These are phyloP conservation scores for Trebouxia gelatinosa DNA, from an alignment of 163 green algal genomes.

Conservation along the genomic window DNA sequence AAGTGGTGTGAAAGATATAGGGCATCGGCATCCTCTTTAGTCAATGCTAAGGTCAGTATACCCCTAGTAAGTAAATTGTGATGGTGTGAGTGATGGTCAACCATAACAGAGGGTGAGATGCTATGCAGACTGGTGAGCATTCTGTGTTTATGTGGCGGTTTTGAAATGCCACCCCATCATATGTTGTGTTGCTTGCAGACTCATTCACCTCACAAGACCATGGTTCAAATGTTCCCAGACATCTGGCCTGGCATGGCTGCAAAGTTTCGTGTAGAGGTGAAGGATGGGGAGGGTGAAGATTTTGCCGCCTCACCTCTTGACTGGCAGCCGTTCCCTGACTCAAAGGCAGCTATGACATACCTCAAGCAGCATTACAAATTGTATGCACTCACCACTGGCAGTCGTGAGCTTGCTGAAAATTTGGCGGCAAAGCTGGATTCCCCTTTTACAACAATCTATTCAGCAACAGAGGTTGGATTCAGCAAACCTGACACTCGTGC, in stretches of 20 bases:
- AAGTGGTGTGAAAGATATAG: too few species aligned
- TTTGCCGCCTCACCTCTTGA: slow-evolving; percentile 13
- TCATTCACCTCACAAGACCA: not conserved
- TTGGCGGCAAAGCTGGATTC: slow-evolving; percentile 16
- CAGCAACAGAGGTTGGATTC: not conserved
- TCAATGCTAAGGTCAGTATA: too few species aligned
- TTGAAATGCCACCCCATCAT: too few species aligned
- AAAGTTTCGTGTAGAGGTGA: slow-evolving; percentile 5
- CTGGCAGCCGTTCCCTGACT: slow-evolving; percentile 27
- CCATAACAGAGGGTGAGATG: not conserved
- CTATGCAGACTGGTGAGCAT: not conserved
- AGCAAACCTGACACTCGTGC: slow-evolving; percentile 13
- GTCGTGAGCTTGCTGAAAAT: slow-evolving; percentile 19
- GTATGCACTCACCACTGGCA: slow-evolving; percentile 10
- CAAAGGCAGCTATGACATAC: slow-evolving; percentile 14
- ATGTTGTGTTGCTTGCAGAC: not conserved
- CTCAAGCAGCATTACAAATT: slow-evolving; percentile 28
- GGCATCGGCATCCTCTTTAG: too few species aligned
- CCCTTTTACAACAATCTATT: slow-evolving; percentile 14
- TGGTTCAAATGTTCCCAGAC: not conserved
- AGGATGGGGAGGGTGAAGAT: not conserved
- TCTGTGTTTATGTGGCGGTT: too few species aligned
- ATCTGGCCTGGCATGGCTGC: slow-evolving; percentile 27
- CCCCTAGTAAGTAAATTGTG: too few species aligned
- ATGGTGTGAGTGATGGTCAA: not conserved